Evolutionary conservation across 2,329 filamentous ascomycete species (phyloP).

Genomic region (Phyllosticta ampelicida): DNA sequence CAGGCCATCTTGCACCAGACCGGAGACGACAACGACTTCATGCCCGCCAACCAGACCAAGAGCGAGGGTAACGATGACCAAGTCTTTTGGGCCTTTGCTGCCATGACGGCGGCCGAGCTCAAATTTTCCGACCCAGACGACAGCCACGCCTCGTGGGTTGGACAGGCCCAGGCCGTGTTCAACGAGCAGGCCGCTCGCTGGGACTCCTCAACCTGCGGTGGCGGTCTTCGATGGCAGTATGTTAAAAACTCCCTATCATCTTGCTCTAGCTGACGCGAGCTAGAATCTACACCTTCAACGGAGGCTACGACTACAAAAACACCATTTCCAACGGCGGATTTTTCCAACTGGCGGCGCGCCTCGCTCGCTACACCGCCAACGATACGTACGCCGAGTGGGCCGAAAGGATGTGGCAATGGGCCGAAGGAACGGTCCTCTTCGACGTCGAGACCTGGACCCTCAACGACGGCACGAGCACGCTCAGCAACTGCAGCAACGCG

Average conservation of each 20-base stretch:
- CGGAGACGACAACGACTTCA: slow-evolving; percentile 28
- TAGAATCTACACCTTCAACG: slow-evolving; percentile 35
- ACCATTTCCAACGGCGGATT: slow-evolving; percentile 43
- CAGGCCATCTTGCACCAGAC: slow-evolving; percentile 14
- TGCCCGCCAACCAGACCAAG: slow-evolving; percentile 27
- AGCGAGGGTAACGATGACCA: slow-evolving; percentile 43
- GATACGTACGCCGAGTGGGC: slow-evolving; percentile 56
- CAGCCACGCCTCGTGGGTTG: slow-evolving; percentile 20
- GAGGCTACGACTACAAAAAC: slow-evolving; percentile 42
- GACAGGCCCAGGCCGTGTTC: slow-evolving; percentile 27
- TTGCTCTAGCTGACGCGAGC: neutral
- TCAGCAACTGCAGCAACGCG: slow-evolving; percentile 39
- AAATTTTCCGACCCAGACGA: slow-evolving; percentile 58
- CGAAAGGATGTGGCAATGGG: slow-evolving; percentile 26
- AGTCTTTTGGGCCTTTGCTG: slow-evolving; percentile 78
- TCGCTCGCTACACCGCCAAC: slow-evolving; percentile 28
- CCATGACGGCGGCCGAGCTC: slow-evolving; percentile 67
- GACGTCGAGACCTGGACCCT: slow-evolving; percentile 41
- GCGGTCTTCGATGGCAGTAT: slow-evolving; percentile 20
- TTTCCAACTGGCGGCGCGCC: slow-evolving; percentile 38
- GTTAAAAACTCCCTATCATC: neutral
- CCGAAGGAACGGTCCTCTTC: slow-evolving; percentile 44
- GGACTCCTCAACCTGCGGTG: slow-evolving; percentile 27
- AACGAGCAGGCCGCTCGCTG: slow-evolving; percentile 28
- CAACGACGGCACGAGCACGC: slow-evolving; percentile 37